Evolutionary conservation across 441 rosid species (phyloP), one percentile per base, ranked within the genome.

Genomic region (Populus tomentosa): DNA sequence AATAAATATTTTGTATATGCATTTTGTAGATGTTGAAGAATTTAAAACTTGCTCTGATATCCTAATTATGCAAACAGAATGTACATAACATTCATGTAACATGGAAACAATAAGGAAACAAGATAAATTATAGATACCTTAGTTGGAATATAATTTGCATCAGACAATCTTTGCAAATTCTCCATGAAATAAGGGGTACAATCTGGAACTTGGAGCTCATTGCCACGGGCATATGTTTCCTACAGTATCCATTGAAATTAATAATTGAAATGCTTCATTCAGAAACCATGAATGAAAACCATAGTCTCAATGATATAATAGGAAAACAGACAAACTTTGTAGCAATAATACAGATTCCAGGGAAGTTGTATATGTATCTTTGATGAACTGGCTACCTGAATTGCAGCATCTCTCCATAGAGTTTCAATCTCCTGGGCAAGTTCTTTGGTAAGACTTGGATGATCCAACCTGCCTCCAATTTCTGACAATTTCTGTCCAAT

Each of bases 171-270:
- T 73, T 87, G 86, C 88, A 94, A 87, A 81, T 91, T 92, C 80
- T 92, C 98, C 99, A 96, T 90, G 83, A 96, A 95, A 88, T 92
- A 96, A 67, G 82, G 83, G 1, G 93, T 84, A 84, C 98, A 96
- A 78, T 96, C 99, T 11, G 99, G 99, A 83, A 96, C 92, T 86
- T 94, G 98, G 83, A 96, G 91, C 84, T 91, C 96, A 76, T 86
- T 89, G 76, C 97, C 95, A 76, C 91, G 92, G 77, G 87, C 82
- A 80, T 88, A 91, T 59, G 98, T 90, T 87, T 94, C 97, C 99
- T 96, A 84, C 79, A 85, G 82, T 75, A 53, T 77, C 3, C 56
- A 50, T 50, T 50, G 56, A 36, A 62, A 82, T 56, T 71, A 33
- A 67, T 59, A 71, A 66, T 14, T 21, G 9, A 20, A 68, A 35